Evolutionary conservation across 345 rosid species (phyloP), one percentile per base, ranked within the genome.

Genomic region (Linum lewisii): DNA sequence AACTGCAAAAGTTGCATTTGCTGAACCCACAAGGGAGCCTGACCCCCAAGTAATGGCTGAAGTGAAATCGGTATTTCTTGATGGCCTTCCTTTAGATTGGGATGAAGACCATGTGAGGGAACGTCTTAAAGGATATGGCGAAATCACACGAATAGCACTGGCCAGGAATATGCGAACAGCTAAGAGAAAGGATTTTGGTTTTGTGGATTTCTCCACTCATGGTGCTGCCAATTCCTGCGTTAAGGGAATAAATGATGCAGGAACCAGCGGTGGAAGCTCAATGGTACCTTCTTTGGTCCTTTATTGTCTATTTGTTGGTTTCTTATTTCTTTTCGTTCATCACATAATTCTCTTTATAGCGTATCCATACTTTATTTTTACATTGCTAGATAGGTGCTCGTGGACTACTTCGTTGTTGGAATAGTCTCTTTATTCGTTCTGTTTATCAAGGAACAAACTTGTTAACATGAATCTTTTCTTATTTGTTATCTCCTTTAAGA

Each of bases 1-100:
- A 71, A 80, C 88, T 25, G 85, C 81, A 22, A 83, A 83, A 65
- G 88, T 83, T 51, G 88, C 88, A 58, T 83, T 83, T 78, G 82
- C 82, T 1, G 88, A 83, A 75, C 83, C 85, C 6, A 67, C 78
- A 65, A 81, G 75, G 6, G 86, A 83, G 67, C 84, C 86, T 59
- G 84, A 83, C 67, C 89, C 89, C 18, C 79, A 75, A 60, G 44
- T 83, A 58, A 83, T 83, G 88, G 88, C 83, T 21, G 76, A 75
- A 20, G 88, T 83, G 64, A 83, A 80, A 61, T 78, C 88, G 0
- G 77, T 83, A 50, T 83, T 80, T 77, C 78, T 83, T 64, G 85
- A 83, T 61, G 84, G 83, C 63, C 77, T 80, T 74, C 85, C 83
- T 57, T 77, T 81, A 66, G 69, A 76, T 16, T 83, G 88, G 88